phyloP scores from a whole-genome alignment of 2,329 filamentous ascomycete species.

The Fusarium pseudocircinatum region DNA sequence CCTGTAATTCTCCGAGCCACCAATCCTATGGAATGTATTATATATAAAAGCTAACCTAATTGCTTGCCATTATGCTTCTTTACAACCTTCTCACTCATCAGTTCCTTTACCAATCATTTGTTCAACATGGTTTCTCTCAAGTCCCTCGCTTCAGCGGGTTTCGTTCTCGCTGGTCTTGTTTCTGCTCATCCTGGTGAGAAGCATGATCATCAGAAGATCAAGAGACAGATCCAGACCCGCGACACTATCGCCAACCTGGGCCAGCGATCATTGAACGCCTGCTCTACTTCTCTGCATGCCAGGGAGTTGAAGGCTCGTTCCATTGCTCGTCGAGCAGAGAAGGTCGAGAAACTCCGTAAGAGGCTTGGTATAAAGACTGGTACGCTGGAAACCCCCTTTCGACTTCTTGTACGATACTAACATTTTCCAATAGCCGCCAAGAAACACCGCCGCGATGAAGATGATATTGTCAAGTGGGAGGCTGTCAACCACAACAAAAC shows the following conservation, averaged over 20 bases:
- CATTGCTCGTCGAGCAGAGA: background rate
- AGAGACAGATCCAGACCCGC: slow-evolving; percentile 10
- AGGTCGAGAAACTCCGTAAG: slow-evolving; percentile 1
- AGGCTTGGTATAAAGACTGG: slow-evolving; percentile 5
- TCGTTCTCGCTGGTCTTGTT: background rate
- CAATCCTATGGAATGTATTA: background rate
- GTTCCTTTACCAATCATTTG: no score
- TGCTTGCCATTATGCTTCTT: background rate
- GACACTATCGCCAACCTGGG: background rate
- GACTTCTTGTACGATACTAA: background rate
- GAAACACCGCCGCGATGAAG: slow-evolving; percentile 8
- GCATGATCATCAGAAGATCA: slow-evolving; percentile 3
- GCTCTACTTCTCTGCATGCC: background rate
- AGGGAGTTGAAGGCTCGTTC: background rate
- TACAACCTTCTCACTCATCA: background rate
- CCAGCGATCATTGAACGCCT: background rate
- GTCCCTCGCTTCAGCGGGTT: background rate
- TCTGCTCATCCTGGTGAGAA: slow-evolving; percentile 7
- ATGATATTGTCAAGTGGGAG: slow-evolving; percentile 1
- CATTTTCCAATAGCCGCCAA: background rate
- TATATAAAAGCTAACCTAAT: background rate
- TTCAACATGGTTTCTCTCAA: background rate
- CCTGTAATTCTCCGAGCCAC: background rate
- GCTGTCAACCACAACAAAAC: slow-evolving; percentile 11
- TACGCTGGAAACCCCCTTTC: background rate